Base-by-base conservation (phyloP, 495 filamentous ascomycete genomes). In the Ramalina intermedia region DNA sequence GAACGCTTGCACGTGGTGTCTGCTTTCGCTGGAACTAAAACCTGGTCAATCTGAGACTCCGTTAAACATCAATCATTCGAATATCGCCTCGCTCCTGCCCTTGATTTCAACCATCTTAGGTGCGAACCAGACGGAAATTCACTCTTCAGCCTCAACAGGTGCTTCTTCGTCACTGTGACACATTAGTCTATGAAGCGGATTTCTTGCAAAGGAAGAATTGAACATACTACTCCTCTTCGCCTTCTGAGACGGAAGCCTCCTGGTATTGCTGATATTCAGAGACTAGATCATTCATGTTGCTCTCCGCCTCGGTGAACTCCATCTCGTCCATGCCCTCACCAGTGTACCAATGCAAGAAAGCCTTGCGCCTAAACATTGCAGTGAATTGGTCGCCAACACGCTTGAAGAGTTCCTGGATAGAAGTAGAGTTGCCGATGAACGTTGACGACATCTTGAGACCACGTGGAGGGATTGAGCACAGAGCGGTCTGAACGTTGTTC, bases 301-400 rank as follows among this genome's bases (percentile, higher is more conserved):
- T 90, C 84, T 99, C 91, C 61, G 91, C 91, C 79, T 96, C 93
- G 66, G 91, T 96, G 74, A 99, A 99, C 76, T 99, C 91, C 91
- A 96, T 96, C 84, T 99, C 91, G 74, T 99, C 91, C 91, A 99
- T 99, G 76, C 91, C 91, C 81, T 99, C 91, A 65, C 89, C 88
- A 80, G 91, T 99, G 72, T 99, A 99, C 91, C 91, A 99, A 81
- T 96, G 91, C 84, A 99, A 86, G 89, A 99, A 99, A 81, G 91
- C 91, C 83, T 96, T 99, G 68, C 91, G 87, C 71, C 91, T 77
- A 83, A 96, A 99, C 91, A 99, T 99, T 63, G 93, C 93, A 71
- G 82, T 87, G 80, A 99, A 99, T 73, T 99, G 91, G 64, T 99
- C 91, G 65, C 91, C 91, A 58, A 99, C 77, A 79, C 91, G 91